Evolutionary conservation across 371 early-diverging fungal genomes (phyloP), one percentile per base, ranked within the genome.

Genomic region (Dinochytrium kinnereticum): DNA sequence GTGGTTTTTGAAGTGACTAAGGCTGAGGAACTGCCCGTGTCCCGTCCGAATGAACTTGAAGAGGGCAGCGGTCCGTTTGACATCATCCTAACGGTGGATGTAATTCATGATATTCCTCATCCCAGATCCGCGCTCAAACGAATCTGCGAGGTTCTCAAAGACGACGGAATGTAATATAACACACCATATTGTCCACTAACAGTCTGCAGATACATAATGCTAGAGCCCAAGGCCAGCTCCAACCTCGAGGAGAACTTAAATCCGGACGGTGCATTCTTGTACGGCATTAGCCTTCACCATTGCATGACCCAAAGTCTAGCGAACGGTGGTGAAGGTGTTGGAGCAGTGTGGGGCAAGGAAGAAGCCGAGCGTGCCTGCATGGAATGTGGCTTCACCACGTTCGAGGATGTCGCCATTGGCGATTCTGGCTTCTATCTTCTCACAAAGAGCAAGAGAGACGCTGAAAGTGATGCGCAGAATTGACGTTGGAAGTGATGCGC

Each of bases 261-360:
- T 2, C 34, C 30, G 61, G 13, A 24, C 36, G 36, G 61, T 5
- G 7, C 61, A 2, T 61, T 61, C 61, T 26, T 61, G 34, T 61
- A 61, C 36, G 37, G 61, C 36, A 34, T 55, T 37, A 33, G 34
- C 61, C 36, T 61, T 30, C 61, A 61, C 34, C 61, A 61, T 26
- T 61, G 61, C 61, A 61, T 61, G 61, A 61, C 61, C 2, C 61
- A 61, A 34, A 13, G 13, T 3, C 37, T 61, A 7, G 61, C 61
- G n/a, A 61, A 61, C 34, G 61, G 61, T 7, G 61, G 61, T 31
- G 61, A 33, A 13, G 61, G 61, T 30, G 61, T 61, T 13, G 61
- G 61, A 15, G 61, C 61, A 2, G 61, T 36, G 7, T 61, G 61
- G 61, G 61, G 61, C 10, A 61, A 61, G 36, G 61, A 61, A 26